phyloP scores from a whole-genome alignment of 108 stramenopile species.

The Cyclotella kingstonii region DNA sequence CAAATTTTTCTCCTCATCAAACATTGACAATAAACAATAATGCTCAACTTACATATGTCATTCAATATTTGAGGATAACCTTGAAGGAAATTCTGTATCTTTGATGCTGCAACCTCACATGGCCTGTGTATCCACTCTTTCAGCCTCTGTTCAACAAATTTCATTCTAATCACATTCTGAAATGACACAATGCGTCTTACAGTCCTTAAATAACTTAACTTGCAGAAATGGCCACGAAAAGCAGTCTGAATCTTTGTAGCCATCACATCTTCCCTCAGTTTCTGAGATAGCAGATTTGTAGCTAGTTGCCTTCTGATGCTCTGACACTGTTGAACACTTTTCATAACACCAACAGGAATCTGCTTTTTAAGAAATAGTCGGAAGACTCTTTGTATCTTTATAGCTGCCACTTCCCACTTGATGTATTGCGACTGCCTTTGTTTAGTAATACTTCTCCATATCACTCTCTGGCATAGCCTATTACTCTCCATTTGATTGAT shows the following conservation, averaged over 20 bases:
- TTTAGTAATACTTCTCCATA: not conserved
- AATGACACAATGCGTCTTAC: not conserved
- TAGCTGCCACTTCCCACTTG: not conserved
- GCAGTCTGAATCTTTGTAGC: not conserved
- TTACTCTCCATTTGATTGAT: not conserved
- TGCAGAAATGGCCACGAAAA: not conserved
- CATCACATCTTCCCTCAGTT: not conserved
- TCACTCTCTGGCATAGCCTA: not conserved
- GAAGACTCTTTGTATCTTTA: not conserved
- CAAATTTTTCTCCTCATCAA: not conserved
- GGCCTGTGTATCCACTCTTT: not conserved
- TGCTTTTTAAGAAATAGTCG: not conserved
- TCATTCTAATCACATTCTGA: not conserved
- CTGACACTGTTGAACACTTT: not conserved
- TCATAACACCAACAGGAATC: not conserved
- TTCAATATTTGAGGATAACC: no score
- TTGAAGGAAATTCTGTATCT: no score
- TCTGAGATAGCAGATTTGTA: not conserved
- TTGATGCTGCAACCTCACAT: not conserved
- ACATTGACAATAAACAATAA: not conserved
- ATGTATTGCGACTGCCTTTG: not conserved
- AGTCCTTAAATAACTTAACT: no score
- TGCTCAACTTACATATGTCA: not conserved
- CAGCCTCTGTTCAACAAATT: not conserved
- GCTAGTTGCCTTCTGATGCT: not conserved